Evolutionary conservation across 345 rosid genomes (phyloP), one percentile per base, ranked within the genome.

Genomic region (Eucalyptus fibrosa): DNA sequence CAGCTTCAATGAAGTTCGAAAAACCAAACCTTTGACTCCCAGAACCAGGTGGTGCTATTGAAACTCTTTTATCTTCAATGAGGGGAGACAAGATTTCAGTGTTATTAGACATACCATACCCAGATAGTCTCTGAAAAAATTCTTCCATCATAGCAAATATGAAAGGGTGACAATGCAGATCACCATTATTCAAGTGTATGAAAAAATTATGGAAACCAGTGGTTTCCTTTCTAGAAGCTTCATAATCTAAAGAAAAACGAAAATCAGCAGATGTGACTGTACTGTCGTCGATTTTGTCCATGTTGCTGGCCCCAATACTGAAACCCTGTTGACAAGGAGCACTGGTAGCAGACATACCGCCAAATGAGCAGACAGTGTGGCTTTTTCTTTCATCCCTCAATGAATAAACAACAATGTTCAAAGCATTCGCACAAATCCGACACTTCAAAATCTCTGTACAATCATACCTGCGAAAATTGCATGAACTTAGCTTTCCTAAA

Each of bases 81-180:
- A 88, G 69, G 90, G 87, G 82, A 44, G 87, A 88, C 37, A 89
- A 89, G 86, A 91, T 88, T 50, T 92, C 90, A 90, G 50, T 86
- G 89, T 86, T 87, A 90, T 87, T 83, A 87, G 88, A 89, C 69
- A 91, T 87, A 90, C 88, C 92, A 92, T 88, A 91, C 81, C 93
- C 90, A 89, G 93, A 90, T 88, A 97, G 88, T 91, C 91, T 93
- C 86, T 94, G 92, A 90, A 90, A 88, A 91, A 96, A 94, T 47
- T 94, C 93, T 86, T 88, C 88, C 93, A 97, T 88, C 91, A 94
- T 86, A 72, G 96, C 93, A 86, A 95, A 77, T 91, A 95, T 90
- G 92, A 87, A 88, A 65, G 99, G 99, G 88, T 94, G 94, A 93
- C 97, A 96, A 94, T 97, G 99, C 90, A 97, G 90, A 89, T 97